Evolutionary conservation across 2,329 filamentous ascomycete genomes (phyloP), one percentile per base, ranked within the genome.

Genomic region (Aspergillus vadensis): DNA sequence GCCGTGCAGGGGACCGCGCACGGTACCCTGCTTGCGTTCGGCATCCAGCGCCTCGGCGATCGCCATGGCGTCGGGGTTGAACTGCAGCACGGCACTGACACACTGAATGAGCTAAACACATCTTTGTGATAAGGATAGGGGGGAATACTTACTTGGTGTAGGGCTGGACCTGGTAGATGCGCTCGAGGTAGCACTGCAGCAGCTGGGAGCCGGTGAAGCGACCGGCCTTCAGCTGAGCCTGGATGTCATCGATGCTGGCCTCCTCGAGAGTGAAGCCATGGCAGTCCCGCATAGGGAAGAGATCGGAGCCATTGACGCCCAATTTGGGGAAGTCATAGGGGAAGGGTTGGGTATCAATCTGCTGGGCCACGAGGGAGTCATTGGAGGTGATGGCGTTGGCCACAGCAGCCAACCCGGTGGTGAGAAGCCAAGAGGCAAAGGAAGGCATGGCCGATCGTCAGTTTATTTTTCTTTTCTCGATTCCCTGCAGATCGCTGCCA

Each of bases 1-100:
- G 3, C 90, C 90, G 71, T 92, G 90, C 1, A 93, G 80, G 1
- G 86, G 85, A 1, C 88, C 84, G n/a, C 87, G 83, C 9, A 87
- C 72, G 41, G 77, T 79, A 23, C 87, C 87, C 1, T 76, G 68
- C 12, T 72, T 69, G 17, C 89, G 82, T 74, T 92, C 88, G 0
- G 69, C 71, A 67, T 92, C 90, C 30, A 87, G 78, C 14, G 78
- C 69, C 5, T 76, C 76, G 3, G 90, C 90, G 58, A 91, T 90
- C 21, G 74, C 65, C 36, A 88, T 76, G 9, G 81, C 82, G 70
- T 92, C 89, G 0, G 89, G 88, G 70, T 92, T 92, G 39, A 87
- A 67, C 67, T 92, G 84, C 50, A 91, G 77, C 25, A 91, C 68
- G 10, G 74, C 71, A 51, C 75, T 77, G 48, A 21, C 12, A 36